Evolutionary conservation across 2,329 filamentous ascomycete genomes (phyloP).

Genomic region (Fusarium hainanense): DNA sequence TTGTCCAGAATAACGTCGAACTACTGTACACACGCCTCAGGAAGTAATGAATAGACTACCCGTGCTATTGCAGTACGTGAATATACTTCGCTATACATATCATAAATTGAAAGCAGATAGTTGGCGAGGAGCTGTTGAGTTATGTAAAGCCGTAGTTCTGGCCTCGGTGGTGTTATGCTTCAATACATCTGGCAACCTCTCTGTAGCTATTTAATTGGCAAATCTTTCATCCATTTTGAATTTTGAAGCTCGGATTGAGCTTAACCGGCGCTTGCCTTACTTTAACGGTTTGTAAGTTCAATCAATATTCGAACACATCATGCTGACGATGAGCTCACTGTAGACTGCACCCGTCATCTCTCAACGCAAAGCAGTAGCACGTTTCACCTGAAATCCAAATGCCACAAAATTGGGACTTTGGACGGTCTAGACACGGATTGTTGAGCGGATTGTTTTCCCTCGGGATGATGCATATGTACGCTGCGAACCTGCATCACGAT

Average conservation of each 20-base stretch:
- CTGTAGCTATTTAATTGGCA: too few species aligned
- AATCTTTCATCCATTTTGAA: background rate
- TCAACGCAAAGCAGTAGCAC: background rate
- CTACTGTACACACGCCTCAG: background rate
- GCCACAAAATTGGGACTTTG: background rate
- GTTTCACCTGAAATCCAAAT: background rate
- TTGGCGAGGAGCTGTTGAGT: background rate
- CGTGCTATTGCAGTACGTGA: too few species aligned
- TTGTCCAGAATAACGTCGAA: background rate
- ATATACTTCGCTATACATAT: background rate
- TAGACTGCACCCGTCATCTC: background rate
- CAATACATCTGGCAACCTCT: background rate
- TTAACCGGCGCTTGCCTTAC: background rate
- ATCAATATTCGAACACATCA: background rate
- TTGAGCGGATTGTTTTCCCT: background rate
- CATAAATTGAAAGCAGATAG: background rate
- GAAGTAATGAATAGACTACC: too few species aligned
- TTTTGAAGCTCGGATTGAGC: background rate
- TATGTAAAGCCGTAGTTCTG: background rate
- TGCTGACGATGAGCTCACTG: background rate
- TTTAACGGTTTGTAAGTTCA: background rate
- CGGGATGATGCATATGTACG: background rate
- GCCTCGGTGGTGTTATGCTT: constrained; percentile 1
- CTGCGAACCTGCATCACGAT: background rate
- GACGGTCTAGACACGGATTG: background rate